Conservation (phyloP, 768 basidiomycete genomes). For the Exsudoporus frostii region DNA sequence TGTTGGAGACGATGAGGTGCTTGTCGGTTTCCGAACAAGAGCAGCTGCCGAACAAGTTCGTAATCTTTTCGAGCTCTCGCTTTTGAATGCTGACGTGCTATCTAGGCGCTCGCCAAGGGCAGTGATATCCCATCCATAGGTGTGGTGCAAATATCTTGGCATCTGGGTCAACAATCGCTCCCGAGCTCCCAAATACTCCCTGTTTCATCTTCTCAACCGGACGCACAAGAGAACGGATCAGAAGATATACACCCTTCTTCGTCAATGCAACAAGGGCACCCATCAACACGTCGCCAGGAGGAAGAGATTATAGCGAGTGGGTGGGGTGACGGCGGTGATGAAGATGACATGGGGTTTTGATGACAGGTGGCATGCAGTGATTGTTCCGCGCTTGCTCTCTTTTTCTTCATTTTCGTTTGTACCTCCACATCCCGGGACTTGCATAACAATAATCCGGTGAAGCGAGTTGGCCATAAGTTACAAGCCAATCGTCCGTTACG, state of each 20-base stretch:
- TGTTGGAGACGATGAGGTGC: slow-evolving; percentile 51
- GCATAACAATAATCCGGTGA: slow-evolving; percentile 11
- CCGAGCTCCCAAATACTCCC: slow-evolving; percentile 20
- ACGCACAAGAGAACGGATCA: slow-evolving; percentile 19
- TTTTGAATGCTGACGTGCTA: slow-evolving; percentile 10
- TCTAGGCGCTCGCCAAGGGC: slow-evolving; percentile 72
- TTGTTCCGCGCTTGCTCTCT: slow-evolving; percentile 1
- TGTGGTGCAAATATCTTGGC: slow-evolving; percentile 66
- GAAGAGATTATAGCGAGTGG: slow-evolving; percentile 65
- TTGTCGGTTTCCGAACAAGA: slow-evolving; percentile 71
- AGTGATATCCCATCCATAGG: slow-evolving; percentile 63
- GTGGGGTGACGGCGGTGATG: slow-evolving; percentile 65
- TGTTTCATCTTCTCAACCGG: slow-evolving; percentile 18
- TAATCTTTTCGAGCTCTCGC: slow-evolving; percentile 1
- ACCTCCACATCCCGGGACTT: slow-evolving; percentile 9
- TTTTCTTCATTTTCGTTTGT: slow-evolving; percentile 12
- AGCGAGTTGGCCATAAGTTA: slow-evolving; percentile 8
- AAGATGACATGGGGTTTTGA: slow-evolving; percentile 73
- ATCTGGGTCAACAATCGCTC: slow-evolving; percentile 35
- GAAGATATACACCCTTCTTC: slow-evolving; percentile 25
- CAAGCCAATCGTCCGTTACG: slow-evolving; percentile 6
- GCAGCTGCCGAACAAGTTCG: slow-evolving; percentile 73
- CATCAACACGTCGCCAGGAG: slow-evolving; percentile 43
- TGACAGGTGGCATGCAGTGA: neutral
- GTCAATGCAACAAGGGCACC: slow-evolving; percentile 10